A percentile compares a stretch with the other conserved stretches of the same genome.
phyloP scores from a whole-genome alignment of 2,329 filamentous ascomycete species.

The Trichoderma cornu-damae region DNA sequence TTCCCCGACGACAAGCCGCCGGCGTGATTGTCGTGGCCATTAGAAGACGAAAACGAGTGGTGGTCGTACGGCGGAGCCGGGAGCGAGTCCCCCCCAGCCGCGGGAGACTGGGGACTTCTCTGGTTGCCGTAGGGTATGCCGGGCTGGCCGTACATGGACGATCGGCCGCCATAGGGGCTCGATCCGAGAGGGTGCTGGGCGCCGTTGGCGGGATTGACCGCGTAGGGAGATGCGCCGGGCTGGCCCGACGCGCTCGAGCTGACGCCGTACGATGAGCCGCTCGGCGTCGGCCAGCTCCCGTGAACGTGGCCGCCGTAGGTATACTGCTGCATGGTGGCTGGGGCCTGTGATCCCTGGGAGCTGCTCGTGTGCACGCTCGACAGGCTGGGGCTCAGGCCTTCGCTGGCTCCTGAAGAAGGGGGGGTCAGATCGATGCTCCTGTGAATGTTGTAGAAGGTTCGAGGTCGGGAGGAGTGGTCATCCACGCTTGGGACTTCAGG shows the following conservation, averaged over 20 bases:
- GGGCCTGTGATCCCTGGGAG: constrained; percentile 53
- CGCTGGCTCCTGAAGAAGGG: constrained; percentile 46
- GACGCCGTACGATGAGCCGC: constrained; percentile 46
- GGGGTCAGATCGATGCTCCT: constrained; percentile 18
- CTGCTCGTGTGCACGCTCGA: constrained; percentile 57
- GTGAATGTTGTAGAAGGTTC: constrained; percentile 26
- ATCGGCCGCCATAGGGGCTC: constrained; percentile 28
- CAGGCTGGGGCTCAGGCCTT: constrained; percentile 58
- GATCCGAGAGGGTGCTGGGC: constrained; percentile 28
- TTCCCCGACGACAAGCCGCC: constrained; percentile 25
- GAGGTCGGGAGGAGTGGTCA: constrained; percentile 23
- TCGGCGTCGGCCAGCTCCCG: constrained; percentile 56
- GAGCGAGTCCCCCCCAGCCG: constrained; percentile 54
- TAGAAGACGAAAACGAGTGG: constrained; percentile 54
- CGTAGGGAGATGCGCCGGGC: constrained; percentile 38
- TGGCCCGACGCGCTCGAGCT: constrained; percentile 39
- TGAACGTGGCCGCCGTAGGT: constrained; percentile 51
- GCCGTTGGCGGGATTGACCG: constrained; percentile 44
- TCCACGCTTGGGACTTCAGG: constrained; percentile 36
- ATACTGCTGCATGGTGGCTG: constrained; percentile 40
- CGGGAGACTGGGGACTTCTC: constrained; percentile 42
- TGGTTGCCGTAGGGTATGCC: constrained; percentile 39
- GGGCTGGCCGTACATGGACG: constrained; percentile 46
- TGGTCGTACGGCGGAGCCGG: constrained; percentile 65
- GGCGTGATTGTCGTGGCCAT: constrained; percentile 32